A percentile compares a stretch with the other conserved stretches of the same genome.
These are phyloP conservation scores for Geotrichum australiense DNA, from an alignment of 1,139 yeast species.

Conservation along the genomic window DNA sequence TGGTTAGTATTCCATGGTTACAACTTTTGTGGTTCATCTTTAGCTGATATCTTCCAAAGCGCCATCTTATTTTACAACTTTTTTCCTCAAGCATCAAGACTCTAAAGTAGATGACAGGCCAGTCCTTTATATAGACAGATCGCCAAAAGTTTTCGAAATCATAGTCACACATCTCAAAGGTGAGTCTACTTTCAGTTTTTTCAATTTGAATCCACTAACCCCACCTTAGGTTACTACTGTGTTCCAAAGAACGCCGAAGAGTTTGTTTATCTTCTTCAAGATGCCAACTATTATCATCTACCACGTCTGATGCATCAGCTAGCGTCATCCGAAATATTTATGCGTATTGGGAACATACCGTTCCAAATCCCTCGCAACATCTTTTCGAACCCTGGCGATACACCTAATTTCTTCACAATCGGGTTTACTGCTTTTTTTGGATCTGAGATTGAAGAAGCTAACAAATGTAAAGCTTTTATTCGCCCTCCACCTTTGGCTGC, in stretches of 20 bases:
- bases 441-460: constrained; percentile 39
- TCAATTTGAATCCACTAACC: not conserved
- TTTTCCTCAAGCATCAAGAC: constrained; percentile 32
- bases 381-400: constrained; percentile 54
- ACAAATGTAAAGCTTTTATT: constrained; percentile 9
- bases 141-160: constrained; percentile 60
- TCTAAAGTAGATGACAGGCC: constrained; percentile 30
- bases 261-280: constrained; percentile 57
- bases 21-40: constrained; percentile 39
- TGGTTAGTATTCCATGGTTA: constrained; percentile 38
- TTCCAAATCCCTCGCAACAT: constrained; percentile 55
- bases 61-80: constrained; percentile 45
- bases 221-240: constrained; percentile 44
- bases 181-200: not conserved
- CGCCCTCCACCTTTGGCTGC: constrained; percentile 78
- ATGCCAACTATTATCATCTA: constrained; percentile 65
- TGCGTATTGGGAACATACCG: constrained; percentile 53
- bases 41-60: constrained; percentile 22
- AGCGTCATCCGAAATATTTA: constrained; percentile 50
- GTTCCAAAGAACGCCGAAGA: constrained; percentile 51
- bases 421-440: constrained; percentile 47
- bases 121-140: constrained; percentile 63
- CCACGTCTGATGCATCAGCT: constrained; percentile 48
- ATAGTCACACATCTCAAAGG: constrained; percentile 65
- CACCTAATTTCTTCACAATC: constrained; percentile 72